These are phyloP conservation scores for Beta lomatogona DNA, from an alignment of 179 eudicot species.

Conservation along the genomic window DNA sequence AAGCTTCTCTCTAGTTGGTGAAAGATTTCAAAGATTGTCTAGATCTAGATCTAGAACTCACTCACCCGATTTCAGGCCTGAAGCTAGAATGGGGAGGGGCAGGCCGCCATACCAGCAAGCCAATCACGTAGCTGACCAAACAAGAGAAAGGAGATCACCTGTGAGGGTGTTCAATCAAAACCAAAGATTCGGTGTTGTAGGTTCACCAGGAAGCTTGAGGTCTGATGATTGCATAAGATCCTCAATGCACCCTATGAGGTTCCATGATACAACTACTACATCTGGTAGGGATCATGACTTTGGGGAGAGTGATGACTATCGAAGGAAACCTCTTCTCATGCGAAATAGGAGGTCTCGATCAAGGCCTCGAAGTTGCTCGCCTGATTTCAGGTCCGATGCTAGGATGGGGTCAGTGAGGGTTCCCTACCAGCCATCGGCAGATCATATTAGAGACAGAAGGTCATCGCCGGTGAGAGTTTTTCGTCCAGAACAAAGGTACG, in stretches of 20 bases:
- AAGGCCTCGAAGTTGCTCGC: constrained; percentile 38
- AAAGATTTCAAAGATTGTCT: constrained; percentile 45
- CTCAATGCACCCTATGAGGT: constrained; percentile 31
- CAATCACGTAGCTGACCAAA: constrained; percentile 28
- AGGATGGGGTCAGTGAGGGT: constrained; percentile 47
- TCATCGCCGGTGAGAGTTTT: constrained; percentile 54
- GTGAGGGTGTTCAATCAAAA: constrained; percentile 26
- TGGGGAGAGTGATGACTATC: constrained; percentile 21
- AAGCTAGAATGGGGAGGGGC: constrained; percentile 33
- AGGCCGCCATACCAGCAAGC: constrained; percentile 37
- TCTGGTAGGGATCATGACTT: constrained; percentile 27
- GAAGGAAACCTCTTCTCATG: constrained; percentile 26
- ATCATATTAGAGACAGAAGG: constrained; percentile 45
- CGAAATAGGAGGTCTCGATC: constrained; percentile 51
- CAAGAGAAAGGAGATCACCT: constrained; percentile 35
- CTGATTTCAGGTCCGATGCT: constrained; percentile 55
- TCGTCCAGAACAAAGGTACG: constrained; percentile 42
- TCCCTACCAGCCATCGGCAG: constrained; percentile 39
- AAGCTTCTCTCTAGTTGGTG: constrained; percentile 50
- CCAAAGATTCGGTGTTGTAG: constrained; percentile 28
- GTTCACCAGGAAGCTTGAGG: constrained; percentile 32
- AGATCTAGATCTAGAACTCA: constrained; percentile 74
- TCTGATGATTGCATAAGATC: constrained; percentile 33
- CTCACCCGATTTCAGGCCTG: constrained; percentile 54
- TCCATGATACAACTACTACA: constrained; percentile 24